phyloP scores from a whole-genome alignment of 2,329 filamentous ascomycete species.

The Karstenula rhodostoma region DNA sequence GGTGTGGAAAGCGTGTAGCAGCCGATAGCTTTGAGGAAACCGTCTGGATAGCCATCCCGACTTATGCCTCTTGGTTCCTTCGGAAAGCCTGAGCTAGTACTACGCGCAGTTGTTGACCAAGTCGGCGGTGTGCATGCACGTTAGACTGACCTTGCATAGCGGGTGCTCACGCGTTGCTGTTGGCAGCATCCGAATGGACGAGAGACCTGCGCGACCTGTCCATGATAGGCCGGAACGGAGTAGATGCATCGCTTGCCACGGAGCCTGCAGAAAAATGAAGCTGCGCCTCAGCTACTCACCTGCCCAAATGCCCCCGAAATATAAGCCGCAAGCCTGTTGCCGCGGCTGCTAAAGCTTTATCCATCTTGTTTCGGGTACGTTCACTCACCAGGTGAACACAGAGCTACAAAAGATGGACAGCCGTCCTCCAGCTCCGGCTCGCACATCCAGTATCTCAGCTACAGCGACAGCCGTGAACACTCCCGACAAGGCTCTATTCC shows the following conservation, averaged over 20 bases:
- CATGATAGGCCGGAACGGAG: not conserved
- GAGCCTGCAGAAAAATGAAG: slow-evolving; percentile 4
- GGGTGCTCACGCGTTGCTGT: not conserved
- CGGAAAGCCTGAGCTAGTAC: not conserved
- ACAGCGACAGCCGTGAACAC: slow-evolving; percentile 5
- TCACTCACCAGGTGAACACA: not conserved
- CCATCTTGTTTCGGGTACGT: not conserved
- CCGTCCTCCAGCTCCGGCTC: not conserved
- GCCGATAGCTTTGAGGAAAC: not conserved
- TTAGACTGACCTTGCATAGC: slow-evolving; percentile 1
- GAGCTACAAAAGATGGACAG: not conserved
- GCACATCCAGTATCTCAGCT: not conserved
- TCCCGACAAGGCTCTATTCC: not conserved
- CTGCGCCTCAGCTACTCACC: not conserved
- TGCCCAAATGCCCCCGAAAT: not conserved
- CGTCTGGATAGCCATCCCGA: not conserved
- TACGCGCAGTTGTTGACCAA: not conserved
- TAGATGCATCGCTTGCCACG: slow-evolving; percentile 1
- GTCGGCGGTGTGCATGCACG: slow-evolving; percentile 7
- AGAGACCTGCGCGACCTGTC: not conserved
- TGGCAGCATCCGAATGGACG: slow-evolving; percentile 8
- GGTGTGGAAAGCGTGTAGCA: not conserved
- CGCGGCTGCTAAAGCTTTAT: not conserved
- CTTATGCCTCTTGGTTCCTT: not conserved
- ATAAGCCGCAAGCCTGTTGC: not conserved